These are phyloP conservation scores for Quercus lobata DNA, from an alignment of 331 rosid species.

Conservation along the genomic window DNA sequence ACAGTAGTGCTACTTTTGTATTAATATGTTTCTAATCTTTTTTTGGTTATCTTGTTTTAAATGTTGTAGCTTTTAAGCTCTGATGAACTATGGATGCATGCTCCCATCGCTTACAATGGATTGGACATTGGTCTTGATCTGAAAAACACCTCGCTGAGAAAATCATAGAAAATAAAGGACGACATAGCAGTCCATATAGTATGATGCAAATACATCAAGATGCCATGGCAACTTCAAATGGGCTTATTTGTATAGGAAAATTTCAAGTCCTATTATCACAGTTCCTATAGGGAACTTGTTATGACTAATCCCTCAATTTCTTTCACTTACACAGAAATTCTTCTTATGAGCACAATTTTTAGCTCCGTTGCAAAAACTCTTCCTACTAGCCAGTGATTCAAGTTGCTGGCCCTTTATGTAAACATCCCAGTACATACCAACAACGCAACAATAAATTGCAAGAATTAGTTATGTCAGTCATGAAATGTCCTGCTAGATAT, in stretches of 20 bases:
- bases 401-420: background rate
- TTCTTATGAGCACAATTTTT: background rate
- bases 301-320: background rate
- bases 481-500: background rate
- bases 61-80: conserved; percentile 71
- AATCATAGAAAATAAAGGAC: background rate
- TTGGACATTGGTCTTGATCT: conserved; percentile 64
- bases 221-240: background rate
- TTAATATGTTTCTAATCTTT: background rate
- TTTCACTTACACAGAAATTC: background rate
- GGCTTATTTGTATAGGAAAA: background rate
- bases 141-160: conserved; percentile 32
- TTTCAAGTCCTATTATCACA: background rate
- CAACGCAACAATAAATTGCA: background rate
- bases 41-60: conserved; percentile 6
- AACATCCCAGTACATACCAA: background rate
- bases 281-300: background rate
- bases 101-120: conserved; percentile 87
- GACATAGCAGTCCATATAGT: background rate
- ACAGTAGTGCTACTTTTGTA: background rate
- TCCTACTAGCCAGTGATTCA: background rate
- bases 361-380: too few species aligned
- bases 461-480: background rate
- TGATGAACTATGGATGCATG: conserved; percentile 84
- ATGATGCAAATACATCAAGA: background rate